Percentiles rank a stretch among this genome's conserved stretches.
phyloP scores from a whole-genome alignment of 306 rosid genomes.

The Benincasa hispida region DNA sequence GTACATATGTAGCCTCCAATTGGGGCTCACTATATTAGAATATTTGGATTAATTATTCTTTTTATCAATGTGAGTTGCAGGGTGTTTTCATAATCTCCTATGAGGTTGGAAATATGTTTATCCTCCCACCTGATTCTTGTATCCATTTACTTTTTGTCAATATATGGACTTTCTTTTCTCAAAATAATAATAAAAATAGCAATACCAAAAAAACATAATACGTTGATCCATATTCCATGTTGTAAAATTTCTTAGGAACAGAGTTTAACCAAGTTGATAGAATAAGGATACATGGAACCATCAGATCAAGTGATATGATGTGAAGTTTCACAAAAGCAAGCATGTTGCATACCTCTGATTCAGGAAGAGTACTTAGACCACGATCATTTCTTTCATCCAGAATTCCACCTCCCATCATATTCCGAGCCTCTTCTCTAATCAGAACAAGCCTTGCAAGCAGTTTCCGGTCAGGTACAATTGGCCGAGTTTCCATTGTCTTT shows the following conservation, averaged over 20 bases:
- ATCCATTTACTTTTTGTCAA: not conserved
- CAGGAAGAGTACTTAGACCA: conserved; percentile 81
- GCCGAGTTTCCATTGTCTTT: conserved; percentile 93
- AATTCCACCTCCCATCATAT: conserved; percentile 97
- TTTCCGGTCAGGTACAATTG: conserved; percentile 75
- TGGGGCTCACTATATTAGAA: not conserved
- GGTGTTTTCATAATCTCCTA: not conserved
- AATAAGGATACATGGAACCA: not conserved
- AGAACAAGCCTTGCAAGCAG: conserved; percentile 95
- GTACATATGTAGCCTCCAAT: not conserved
- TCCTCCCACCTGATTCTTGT: not conserved
- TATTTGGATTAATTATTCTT: not conserved
- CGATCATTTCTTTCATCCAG: conserved; percentile 86
- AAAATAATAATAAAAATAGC: not conserved
- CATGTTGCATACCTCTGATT: conserved; percentile 53
- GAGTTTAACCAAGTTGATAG: not conserved
- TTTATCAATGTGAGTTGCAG: not conserved
- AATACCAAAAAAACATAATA: not conserved
- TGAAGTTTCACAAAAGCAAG: conserved; percentile 6
- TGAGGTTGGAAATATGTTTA: not conserved
- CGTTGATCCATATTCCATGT: not conserved
- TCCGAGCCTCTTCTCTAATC: conserved; percentile 91
- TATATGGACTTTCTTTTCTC: not conserved
- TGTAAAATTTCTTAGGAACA: not conserved
- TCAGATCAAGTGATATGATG: not conserved